A percentile compares a stretch with the other conserved stretches of the same genome.
These are phyloP conservation scores for Diutina sp. DNA, from an alignment of 1,139 yeast species.

Conservation along the genomic window DNA sequence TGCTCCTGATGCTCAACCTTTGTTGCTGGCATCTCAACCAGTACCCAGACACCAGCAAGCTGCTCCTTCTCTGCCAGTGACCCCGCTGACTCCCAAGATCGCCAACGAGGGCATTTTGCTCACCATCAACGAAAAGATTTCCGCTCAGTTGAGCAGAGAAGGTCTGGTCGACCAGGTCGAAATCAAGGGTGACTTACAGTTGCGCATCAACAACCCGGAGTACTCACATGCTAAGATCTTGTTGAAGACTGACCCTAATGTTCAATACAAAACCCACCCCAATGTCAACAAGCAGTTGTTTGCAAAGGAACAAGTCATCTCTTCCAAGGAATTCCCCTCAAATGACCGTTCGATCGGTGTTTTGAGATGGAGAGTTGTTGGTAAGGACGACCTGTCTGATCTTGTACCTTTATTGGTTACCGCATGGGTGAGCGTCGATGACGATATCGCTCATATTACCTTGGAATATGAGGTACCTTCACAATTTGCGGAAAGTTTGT, in stretches of 20 bases:
- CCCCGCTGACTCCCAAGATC: constrained; percentile 15
- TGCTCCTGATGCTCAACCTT: constrained; percentile 28
- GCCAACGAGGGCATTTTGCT: constrained; percentile 70
- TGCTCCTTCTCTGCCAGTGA: constrained; percentile 6
- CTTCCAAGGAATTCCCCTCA: constrained; percentile 81
- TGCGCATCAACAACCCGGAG: constrained; percentile 67
- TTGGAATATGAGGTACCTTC: constrained; percentile 67
- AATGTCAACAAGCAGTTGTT: constrained; percentile 77
- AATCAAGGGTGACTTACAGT: constrained; percentile 81
- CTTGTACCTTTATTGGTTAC: constrained; percentile 66
- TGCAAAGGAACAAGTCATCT: constrained; percentile 42
- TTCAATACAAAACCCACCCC: constrained; percentile 89
- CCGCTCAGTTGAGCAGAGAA: constrained; percentile 72
- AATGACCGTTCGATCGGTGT: constrained; percentile 87
- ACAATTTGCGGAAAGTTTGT: constrained; percentile 18
- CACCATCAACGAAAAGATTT: constrained; percentile 63
- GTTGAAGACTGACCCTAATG: constrained; percentile 27
- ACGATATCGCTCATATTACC: constrained; percentile 58
- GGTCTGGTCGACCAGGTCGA: constrained; percentile 68
- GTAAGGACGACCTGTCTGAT: constrained; percentile 39
- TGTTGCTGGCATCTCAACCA: constrained; percentile 3
- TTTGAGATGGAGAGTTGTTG: constrained; percentile 75
- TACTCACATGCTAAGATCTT: constrained; percentile 55
- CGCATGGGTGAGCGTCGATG: constrained; percentile 71
- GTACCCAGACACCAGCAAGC: constrained; percentile 12